These are phyloP conservation scores for Paecilomyces formosus DNA, from an alignment of 2,329 filamentous ascomycete genomes.

Conservation along the genomic window DNA sequence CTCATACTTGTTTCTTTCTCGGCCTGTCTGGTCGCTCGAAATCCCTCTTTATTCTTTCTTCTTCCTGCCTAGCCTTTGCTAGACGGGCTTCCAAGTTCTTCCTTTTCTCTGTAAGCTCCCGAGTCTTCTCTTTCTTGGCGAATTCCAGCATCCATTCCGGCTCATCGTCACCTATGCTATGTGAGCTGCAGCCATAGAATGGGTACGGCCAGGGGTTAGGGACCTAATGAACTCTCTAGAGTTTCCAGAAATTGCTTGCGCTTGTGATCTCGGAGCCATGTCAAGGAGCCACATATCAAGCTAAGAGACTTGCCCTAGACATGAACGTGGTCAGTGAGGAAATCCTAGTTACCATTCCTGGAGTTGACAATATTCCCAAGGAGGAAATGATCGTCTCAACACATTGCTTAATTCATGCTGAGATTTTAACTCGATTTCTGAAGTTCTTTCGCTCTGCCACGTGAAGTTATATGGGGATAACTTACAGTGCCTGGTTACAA, in stretches of 20 bases:
- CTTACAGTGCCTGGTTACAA: slow-evolving; percentile 34
- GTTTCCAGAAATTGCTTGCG: slow-evolving; percentile 50
- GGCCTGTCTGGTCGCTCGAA: slow-evolving; percentile 41
- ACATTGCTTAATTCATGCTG: neutral
- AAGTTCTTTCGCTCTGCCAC: neutral
- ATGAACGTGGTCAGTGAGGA: neutral
- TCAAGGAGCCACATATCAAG: slow-evolving; percentile 79
- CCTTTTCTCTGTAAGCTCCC: slow-evolving; percentile 59
- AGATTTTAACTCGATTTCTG: neutral
- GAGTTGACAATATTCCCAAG: neutral
- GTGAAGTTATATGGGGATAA: slow-evolving; percentile 5
- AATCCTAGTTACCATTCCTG: neutral
- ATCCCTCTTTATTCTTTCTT: slow-evolving; percentile 53
- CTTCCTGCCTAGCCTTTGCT: slow-evolving; percentile 52
- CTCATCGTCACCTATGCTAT: slow-evolving; percentile 52
- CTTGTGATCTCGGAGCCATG: slow-evolving; percentile 84
- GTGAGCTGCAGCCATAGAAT: neutral
- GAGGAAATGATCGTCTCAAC: neutral
- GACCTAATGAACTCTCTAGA: slow-evolving; percentile 38
- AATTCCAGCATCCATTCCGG: slow-evolving; percentile 81
- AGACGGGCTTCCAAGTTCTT: slow-evolving; percentile 69
- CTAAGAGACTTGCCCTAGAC: slow-evolving; percentile 78
- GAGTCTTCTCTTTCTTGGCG: slow-evolving; percentile 59
- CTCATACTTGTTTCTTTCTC: slow-evolving; percentile 38
- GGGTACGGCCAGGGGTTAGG: slow-evolving; percentile 16